Base-by-base conservation (phyloP, 306 rosid genomes). In the Nissolia schottii region DNA sequence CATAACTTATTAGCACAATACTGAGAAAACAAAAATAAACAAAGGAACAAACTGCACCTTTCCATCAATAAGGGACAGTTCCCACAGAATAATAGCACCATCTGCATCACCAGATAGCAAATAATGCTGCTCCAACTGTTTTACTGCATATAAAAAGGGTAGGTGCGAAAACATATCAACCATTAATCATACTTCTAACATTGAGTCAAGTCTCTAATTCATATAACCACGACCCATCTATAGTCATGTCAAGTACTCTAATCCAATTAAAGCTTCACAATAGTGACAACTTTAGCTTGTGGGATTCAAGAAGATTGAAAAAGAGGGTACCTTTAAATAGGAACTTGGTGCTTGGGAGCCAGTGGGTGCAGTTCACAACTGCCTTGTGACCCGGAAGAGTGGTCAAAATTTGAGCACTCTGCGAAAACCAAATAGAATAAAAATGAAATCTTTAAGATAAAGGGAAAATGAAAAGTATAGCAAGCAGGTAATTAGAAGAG, bases 311-410 rank as follows among this genome's bases (percentile, higher is more conserved):
- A 9, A 61, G 50, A 66, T 53, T 34, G 49, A 54, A 48, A 70
- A 82, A 43, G 41, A 54, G 63, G 1, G 22, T 62, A 94, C 98
- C 97, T 86, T 83, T 87, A 53, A 86, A 94, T 4, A 84, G 23
- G 77, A 85, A 91, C 61, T 94, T 94, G 57, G 67, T 79, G 32
- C 81, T 83, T 18, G 98, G 98, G 23, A 94, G 89, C 98, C 98
- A 94, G 12, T 89, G 95, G 13, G 98, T 94, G 79, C 98, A 94
- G 64, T 91, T 94, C 19, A 94, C 98, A 80, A 80, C 84, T 2
- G 96, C 95, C 67, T 76, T 85, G 80, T 94, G 96, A 57, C 92
- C 96, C 46, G 97, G 93, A 67, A 94, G 92, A 20, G 97, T 91
- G 9, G 98, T 89, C 80, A 84, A 77, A 87, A 91, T 94, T 80